Evolutionary conservation across 352 stramenopile species (phyloP).

Genomic region (Phytophthora vignae): DNA sequence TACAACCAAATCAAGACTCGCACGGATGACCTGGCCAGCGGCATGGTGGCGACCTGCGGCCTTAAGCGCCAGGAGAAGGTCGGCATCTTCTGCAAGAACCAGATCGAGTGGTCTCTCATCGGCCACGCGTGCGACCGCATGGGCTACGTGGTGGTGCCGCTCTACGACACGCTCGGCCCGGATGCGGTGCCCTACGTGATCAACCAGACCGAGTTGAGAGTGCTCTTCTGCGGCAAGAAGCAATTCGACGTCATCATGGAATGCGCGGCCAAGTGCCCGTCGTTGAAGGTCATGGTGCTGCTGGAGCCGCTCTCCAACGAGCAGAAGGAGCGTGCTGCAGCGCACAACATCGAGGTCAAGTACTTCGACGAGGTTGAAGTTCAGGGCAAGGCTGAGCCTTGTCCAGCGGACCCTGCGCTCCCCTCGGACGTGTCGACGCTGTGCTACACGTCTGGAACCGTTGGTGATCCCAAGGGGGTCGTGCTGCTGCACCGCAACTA

Average conservation of each 20-base stretch:
- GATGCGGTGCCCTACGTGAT: slow-evolving; percentile 56
- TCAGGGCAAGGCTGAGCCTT: slow-evolving; percentile 32
- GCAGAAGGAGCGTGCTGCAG: slow-evolving; percentile 30
- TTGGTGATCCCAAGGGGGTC: slow-evolving; percentile 94
- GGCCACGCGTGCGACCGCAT: slow-evolving; percentile 51
- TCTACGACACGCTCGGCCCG: slow-evolving; percentile 63
- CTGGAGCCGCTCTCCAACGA: slow-evolving; percentile 37
- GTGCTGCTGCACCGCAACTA: slow-evolving; percentile 90
- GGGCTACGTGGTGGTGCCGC: slow-evolving; percentile 49
- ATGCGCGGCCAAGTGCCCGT: slow-evolving; percentile 38
- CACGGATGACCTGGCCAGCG: slow-evolving; percentile 40
- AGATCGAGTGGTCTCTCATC: slow-evolving; percentile 47
- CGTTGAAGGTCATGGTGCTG: slow-evolving; percentile 45
- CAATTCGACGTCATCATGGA: slow-evolving; percentile 49
- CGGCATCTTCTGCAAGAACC: slow-evolving; percentile 56
- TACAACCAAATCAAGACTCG: slow-evolving; percentile 52
- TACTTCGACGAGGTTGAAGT: slow-evolving; percentile 36
- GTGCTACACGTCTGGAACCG: slow-evolving; percentile 95
- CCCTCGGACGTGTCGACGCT: slow-evolving; percentile 90
- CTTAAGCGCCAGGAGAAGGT: slow-evolving; percentile 56
- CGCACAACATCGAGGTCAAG: slow-evolving; percentile 39
- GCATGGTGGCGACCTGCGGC: slow-evolving; percentile 28
- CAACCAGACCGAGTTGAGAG: slow-evolving; percentile 54
- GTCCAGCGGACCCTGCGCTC: slow-evolving; percentile 41
- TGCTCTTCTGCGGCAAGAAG: slow-evolving; percentile 46